Evolutionary conservation across 2,329 filamentous ascomycete species (phyloP), one percentile per base, ranked within the genome.

Genomic region (Nemania serpens): DNA sequence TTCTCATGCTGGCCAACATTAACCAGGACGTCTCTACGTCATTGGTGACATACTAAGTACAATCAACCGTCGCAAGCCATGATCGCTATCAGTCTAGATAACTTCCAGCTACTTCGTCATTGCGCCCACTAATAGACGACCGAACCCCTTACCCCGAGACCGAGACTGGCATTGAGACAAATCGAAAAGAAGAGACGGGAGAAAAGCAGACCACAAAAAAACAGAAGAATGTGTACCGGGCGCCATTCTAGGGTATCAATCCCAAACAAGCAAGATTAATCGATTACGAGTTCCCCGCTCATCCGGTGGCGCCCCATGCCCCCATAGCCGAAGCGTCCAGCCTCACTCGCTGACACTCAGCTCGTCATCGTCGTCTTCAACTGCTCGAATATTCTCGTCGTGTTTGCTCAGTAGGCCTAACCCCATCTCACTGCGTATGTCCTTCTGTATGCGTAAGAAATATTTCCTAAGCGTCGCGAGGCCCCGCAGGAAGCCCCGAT

Each of bases 401-500:
- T 66, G 59, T 36, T 57, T 64, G 22, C 63, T 66, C 17, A 61
- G 56, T 11, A 60, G 45, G 6, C 62, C 58, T 42, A 86, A 68
- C 3, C 80, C 83, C 60, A 87, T 73, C 64, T 85, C 81, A 10
- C 74, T 72, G 52, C 84, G 77, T 34, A 94, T 84, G 65, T 98
- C 93, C 68, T 85, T 86, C 79, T 95, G 89, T 55, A 99, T 97
- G 58, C 88, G 86, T 69, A 93, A 82, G 70, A 99, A 96, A 74
- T 97, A 98, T 72, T 87, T 85, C 58, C 87, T 84, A 67, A 99
- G 78, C 2, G 88, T 91, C 53, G 88, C 82, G 60, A 99, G 76
- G 0, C 95, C 95, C 58, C 93, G 88, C 42, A 99, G 79, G 71
- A 98, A 99, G 0, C 95, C 95, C 29, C 88, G 85, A 68, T 99